Percentiles rank a stretch among this genome's conserved stretches.
These are phyloP conservation scores for Dillenia suffruticosa DNA, from an alignment of 164 flowering plant genomes.

Conservation along the genomic window DNA sequence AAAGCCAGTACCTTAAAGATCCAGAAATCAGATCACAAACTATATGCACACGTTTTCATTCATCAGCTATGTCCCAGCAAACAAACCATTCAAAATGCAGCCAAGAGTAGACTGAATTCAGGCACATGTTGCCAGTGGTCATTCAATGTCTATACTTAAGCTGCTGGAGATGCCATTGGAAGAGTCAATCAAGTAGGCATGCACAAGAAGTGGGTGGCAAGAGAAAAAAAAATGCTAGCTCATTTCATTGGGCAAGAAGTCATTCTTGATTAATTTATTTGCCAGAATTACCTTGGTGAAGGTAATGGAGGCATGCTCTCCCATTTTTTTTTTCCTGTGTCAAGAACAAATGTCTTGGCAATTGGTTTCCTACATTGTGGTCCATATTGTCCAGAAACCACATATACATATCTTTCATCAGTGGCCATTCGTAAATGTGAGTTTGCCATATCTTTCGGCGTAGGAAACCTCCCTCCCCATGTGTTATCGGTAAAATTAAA, in stretches of 20 bases:
- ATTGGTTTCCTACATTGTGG: constrained; percentile 92
- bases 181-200: no score
- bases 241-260: neutral
- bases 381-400: constrained; percentile 88
- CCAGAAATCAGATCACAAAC: no score
- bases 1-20: no score
- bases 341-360: constrained; percentile 61
- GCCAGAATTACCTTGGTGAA: constrained; percentile 62
- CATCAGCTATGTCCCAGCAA: no score
- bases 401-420: constrained; percentile 86
- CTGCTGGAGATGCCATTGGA: no score
- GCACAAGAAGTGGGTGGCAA: neutral
- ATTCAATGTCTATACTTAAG: no score
- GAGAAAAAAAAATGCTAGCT: neutral
- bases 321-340: constrained; percentile 75
- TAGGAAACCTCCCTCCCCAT: constrained; percentile 79
- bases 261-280: neutral
- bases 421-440: constrained; percentile 91
- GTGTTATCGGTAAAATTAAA: constrained; percentile 74
- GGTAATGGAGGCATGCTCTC: constrained; percentile 65
- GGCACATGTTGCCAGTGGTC: no score
- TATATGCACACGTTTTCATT: no score
- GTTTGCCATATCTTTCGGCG: constrained; percentile 95
- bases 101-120: no score
- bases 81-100: no score